Conservation (phyloP, 2,329 filamentous ascomycete species). For the Xylaria sp. region DNA sequence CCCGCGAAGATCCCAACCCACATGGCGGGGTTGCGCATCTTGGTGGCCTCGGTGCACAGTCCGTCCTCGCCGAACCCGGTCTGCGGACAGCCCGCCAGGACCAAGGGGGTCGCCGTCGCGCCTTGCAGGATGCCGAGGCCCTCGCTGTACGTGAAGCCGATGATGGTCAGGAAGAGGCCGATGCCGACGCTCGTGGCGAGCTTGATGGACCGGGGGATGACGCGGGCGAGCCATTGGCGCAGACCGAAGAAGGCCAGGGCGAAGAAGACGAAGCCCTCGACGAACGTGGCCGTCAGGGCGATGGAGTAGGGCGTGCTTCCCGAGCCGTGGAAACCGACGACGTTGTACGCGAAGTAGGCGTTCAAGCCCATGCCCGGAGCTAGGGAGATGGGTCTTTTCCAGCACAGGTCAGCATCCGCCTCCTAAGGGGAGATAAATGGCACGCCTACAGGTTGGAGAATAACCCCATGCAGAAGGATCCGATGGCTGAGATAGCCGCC, state of each 20-base stretch:
- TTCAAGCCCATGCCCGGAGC: constrained; percentile 83
- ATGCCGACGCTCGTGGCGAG: constrained; percentile 86
- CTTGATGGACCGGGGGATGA: constrained; percentile 84
- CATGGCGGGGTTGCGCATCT: constrained; percentile 84
- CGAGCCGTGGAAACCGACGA: constrained; percentile 77
- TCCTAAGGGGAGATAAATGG: constrained; percentile 1
- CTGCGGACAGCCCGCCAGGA: constrained; percentile 73
- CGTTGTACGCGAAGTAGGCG: constrained; percentile 78
- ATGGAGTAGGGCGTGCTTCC: constrained; percentile 76
- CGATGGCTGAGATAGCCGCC: constrained; percentile 78
- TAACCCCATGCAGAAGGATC: constrained; percentile 83
- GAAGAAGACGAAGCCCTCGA: constrained; percentile 87
- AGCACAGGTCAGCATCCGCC: constrained; percentile 20
- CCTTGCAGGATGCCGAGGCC: constrained; percentile 82
- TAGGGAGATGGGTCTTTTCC: constrained; percentile 64
- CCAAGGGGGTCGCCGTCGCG: constrained; percentile 68
- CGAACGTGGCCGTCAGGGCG: constrained; percentile 84
- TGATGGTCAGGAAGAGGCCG: constrained; percentile 79
- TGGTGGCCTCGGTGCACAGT: constrained; percentile 65
- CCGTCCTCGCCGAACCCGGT: constrained; percentile 52
- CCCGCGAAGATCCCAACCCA: constrained; percentile 91
- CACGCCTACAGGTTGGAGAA: constrained; percentile 72
- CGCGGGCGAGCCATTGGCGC: constrained; percentile 85
- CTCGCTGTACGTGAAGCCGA: constrained; percentile 78
- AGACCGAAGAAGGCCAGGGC: constrained; percentile 79